phyloP scores from a whole-genome alignment of 148 eudicot species.

The Gaultheria prostrata region DNA sequence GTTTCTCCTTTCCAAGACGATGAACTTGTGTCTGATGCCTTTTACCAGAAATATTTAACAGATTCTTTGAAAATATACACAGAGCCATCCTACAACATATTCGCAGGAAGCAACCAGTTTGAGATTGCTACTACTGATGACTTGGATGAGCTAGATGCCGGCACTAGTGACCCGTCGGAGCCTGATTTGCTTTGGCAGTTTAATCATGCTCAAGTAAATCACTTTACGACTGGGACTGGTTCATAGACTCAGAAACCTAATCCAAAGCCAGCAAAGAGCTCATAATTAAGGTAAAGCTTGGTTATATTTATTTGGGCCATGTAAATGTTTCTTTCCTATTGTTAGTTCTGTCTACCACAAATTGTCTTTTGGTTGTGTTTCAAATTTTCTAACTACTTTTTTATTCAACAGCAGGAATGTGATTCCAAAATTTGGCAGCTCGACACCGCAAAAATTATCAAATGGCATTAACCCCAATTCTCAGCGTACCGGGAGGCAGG shows the following conservation, averaged over 20 bases:
- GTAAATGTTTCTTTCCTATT: background rate
- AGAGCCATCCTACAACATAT: constrained; percentile 53
- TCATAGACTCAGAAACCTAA: constrained; percentile 47
- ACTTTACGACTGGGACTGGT: constrained; percentile 46
- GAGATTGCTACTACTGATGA: constrained; percentile 63
- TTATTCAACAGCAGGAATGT: constrained; percentile 45
- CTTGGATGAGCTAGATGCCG: constrained; percentile 89
- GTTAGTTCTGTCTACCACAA: no score
- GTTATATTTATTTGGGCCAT: background rate
- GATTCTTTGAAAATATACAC: constrained; percentile 53
- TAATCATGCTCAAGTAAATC: constrained; percentile 66
- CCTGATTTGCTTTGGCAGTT: constrained; percentile 95
- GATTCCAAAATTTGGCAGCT: constrained; percentile 43
- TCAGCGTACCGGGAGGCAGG: constrained; percentile 55
- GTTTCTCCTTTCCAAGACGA: no score
- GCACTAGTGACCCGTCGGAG: constrained; percentile 93
- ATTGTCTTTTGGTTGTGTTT: no score
- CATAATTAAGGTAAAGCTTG: constrained; percentile 57
- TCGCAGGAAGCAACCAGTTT: constrained; percentile 50
- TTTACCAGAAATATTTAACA: constrained; percentile 65
- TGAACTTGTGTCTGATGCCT: constrained; percentile 43
- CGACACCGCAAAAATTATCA: constrained; percentile 54
- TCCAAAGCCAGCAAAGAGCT: constrained; percentile 46
- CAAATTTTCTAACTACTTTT: constrained; percentile 15
- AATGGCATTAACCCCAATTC: constrained; percentile 37